Percentiles rank a stretch among this genome's conserved stretches.
Conservation (phyloP, 345 rosid species). For the Theobroma cacao region DNA sequence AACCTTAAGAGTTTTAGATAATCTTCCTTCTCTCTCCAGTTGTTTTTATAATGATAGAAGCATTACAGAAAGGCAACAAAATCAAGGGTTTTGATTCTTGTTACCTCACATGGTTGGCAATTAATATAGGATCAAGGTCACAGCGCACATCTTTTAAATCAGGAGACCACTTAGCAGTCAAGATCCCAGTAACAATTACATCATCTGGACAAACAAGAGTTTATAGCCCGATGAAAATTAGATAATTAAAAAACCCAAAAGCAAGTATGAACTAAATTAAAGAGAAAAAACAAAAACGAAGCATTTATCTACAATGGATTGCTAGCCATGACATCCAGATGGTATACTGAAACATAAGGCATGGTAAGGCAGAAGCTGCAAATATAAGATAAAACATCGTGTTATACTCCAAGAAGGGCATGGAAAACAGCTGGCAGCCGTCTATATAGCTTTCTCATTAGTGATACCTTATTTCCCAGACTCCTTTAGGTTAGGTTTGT, state of each 20-base stretch:
- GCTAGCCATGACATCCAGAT: background rate
- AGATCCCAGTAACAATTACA: slow-evolving; percentile 75
- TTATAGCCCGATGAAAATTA: background rate
- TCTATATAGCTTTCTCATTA: background rate
- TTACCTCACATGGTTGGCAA: slow-evolving; percentile 90
- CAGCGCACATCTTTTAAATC: slow-evolving; percentile 89
- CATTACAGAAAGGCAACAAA: background rate
- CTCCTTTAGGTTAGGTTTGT: background rate
- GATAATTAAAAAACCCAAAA: background rate
- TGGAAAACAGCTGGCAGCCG: background rate
- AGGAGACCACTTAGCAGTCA: slow-evolving; percentile 96
- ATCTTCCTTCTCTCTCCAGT: background rate
- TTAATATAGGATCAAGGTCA: slow-evolving; percentile 82
- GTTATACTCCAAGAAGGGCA: background rate
- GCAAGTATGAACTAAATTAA: background rate
- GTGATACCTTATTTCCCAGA: background rate
- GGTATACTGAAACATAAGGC: background rate
- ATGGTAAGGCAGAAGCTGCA: background rate
- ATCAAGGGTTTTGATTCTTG: slow-evolving; percentile 3
- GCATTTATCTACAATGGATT: background rate
- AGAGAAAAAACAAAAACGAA: background rate
- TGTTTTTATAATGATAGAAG: background rate
- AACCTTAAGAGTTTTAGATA: background rate
- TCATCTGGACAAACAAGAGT: slow-evolving; percentile 54
- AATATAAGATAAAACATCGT: background rate